Percentiles rank a stretch among this genome's conserved stretches.
Conservation (phyloP, 176 grass and related monocot genomes). For the Alloteropsis semialata region DNA sequence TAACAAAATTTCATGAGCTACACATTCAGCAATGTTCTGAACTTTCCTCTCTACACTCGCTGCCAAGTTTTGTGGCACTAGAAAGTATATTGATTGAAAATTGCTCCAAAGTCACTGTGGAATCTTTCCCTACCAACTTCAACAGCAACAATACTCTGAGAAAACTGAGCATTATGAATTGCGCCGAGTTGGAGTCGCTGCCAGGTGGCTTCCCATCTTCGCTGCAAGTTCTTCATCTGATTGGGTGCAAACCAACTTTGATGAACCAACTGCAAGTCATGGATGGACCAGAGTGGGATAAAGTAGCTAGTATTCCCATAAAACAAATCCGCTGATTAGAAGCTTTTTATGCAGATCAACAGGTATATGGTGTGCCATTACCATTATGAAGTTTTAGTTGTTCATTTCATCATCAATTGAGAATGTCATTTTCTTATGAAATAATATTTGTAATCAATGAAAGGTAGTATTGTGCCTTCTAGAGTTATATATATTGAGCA, state of each 20-base stretch:
- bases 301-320: constrained; percentile 26
- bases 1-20: constrained; percentile 38
- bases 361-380: background rate
- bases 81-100: constrained; percentile 38
- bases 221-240: constrained; percentile 43
- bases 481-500: background rate
- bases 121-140: constrained; percentile 51
- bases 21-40: constrained; percentile 43
- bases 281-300: constrained; percentile 41
- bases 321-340: constrained; percentile 28
- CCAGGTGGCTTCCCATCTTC: constrained; percentile 50
- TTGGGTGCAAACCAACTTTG: constrained; percentile 38
- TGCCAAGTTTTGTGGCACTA: constrained; percentile 33
- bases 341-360: background rate
- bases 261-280: constrained; percentile 20
- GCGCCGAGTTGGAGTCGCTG: constrained; percentile 33
- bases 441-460: background rate
- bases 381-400: background rate
- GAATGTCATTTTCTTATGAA: background rate
- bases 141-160: constrained; percentile 30
- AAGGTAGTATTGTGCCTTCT: background rate
- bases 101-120: constrained; percentile 36
- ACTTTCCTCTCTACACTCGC: constrained; percentile 27
- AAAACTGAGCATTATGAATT: constrained; percentile 53
- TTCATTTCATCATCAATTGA: background rate